These are phyloP conservation scores for Penicillium goetzii DNA, from an alignment of 495 filamentous ascomycete species.

Conservation along the genomic window DNA sequence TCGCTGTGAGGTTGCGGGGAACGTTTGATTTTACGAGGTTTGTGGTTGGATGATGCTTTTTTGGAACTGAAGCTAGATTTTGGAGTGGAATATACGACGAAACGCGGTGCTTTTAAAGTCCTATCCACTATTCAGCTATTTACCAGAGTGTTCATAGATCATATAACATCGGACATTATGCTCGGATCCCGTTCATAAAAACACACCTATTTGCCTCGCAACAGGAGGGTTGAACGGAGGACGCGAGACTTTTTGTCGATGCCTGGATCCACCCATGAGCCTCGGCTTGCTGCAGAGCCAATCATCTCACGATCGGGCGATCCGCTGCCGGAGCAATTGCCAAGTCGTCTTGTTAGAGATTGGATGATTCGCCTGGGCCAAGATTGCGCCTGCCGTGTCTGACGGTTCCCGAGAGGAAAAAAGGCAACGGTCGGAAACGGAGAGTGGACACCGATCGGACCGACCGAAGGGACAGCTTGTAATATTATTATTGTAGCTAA, in stretches of 20 bases:
- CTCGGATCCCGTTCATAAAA: background rate
- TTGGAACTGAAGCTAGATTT: background rate
- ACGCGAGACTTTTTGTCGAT: constrained; percentile 2
- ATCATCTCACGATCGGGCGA: constrained; percentile 3
- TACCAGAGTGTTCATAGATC: background rate
- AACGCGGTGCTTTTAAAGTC: background rate
- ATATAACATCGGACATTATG: background rate
- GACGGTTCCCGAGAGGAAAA: constrained; percentile 4
- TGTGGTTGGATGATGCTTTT: background rate
- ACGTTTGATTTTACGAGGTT: background rate
- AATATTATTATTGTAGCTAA: background rate
- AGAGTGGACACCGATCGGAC: constrained; percentile 13
- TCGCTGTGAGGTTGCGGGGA: background rate
- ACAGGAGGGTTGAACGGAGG: background rate
- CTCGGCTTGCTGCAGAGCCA: constrained; percentile 8
- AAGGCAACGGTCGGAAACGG: constrained; percentile 8
- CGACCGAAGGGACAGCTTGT: constrained; percentile 1
- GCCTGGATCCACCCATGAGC: constrained; percentile 4
- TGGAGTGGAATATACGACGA: background rate
- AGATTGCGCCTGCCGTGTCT: constrained; percentile 3
- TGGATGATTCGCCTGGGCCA: background rate
- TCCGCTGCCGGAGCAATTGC: constrained; percentile 6
- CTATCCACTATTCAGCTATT: background rate
- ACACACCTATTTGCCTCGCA: background rate
- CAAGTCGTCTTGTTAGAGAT: constrained; percentile 1